Conservation (phyloP, 345 rosid species). For the Hevea brasiliensis region DNA sequence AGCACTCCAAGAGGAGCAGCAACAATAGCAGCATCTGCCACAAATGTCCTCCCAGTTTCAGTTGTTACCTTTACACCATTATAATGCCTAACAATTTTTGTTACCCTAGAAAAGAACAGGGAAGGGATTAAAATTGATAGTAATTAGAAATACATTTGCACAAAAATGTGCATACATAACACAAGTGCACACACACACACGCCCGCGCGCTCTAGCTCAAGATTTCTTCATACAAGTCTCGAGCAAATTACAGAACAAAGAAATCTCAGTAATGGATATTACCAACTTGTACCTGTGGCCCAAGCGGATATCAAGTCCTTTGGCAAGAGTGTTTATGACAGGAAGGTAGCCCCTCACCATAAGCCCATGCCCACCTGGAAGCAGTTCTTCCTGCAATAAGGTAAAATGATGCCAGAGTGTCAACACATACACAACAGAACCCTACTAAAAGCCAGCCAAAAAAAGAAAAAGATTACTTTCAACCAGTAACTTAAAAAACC, state of each 20-base stretch:
- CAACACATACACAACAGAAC: background rate
- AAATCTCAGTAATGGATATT: background rate
- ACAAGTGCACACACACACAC: background rate
- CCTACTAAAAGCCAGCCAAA: background rate
- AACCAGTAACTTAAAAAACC: too few relatives aligned
- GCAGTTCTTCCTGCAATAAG: slow-evolving; percentile 68
- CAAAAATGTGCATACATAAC: background rate
- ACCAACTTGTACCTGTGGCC: slow-evolving; percentile 56
- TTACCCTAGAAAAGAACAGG: slow-evolving; percentile 50
- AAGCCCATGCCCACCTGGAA: slow-evolving; percentile 97
- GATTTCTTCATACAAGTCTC: background rate
- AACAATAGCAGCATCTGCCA: slow-evolving; percentile 78
- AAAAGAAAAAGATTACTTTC: background rate
- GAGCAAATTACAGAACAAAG: background rate
- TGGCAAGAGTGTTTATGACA: slow-evolving; percentile 89
- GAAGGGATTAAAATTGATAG: background rate
- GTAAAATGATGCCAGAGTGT: background rate
- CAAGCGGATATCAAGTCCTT: slow-evolving; percentile 86
- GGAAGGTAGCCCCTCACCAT: slow-evolving; percentile 98
- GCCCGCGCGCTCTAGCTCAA: too few relatives aligned
- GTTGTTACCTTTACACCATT: slow-evolving; percentile 82
- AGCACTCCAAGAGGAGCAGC: slow-evolving; percentile 89
- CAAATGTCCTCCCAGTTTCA: slow-evolving; percentile 65
- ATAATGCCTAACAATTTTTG: slow-evolving; percentile 57
- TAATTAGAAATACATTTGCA: background rate